Evolutionary conservation across 257 asterid species (phyloP).

Genomic region (Perilla frutescens): DNA sequence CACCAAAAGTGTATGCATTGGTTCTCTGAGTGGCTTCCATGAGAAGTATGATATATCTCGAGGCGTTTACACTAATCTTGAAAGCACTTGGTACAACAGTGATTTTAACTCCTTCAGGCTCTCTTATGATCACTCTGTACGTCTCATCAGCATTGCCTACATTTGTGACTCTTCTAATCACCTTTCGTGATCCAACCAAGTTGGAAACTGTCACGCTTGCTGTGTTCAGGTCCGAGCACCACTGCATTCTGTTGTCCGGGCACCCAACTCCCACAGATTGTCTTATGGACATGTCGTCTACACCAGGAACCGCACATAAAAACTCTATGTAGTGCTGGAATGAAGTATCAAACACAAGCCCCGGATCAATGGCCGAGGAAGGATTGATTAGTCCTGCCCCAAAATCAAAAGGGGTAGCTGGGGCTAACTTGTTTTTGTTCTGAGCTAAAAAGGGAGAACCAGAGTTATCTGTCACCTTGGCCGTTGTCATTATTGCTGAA

Average conservation of each 20-base stretch:
- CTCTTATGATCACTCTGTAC: constrained; percentile 52
- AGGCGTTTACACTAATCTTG: constrained; percentile 52
- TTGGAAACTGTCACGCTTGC: constrained; percentile 67
- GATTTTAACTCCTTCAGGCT: constrained; percentile 61
- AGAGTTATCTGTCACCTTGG: constrained; percentile 44
- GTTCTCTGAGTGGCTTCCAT: constrained; percentile 54
- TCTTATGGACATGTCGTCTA: constrained; percentile 59
- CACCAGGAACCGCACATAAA: constrained; percentile 71
- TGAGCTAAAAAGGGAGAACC: constrained; percentile 59
- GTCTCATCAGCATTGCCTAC: constrained; percentile 57
- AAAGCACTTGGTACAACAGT: constrained; percentile 46
- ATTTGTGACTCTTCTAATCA: constrained; percentile 55
- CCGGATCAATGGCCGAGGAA: constrained; percentile 66
- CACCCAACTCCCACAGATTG: constrained; percentile 57
- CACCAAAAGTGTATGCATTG: constrained; percentile 57
- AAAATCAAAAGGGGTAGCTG: constrained; percentile 67
- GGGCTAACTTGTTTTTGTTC: constrained; percentile 41
- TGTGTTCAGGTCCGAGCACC: constrained; percentile 73
- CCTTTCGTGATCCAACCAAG: constrained; percentile 63
- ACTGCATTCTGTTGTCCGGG: constrained; percentile 40
- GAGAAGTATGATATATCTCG: constrained; percentile 48
- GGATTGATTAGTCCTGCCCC: constrained; percentile 72
- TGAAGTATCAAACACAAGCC: constrained; percentile 54
- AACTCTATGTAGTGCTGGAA: constrained; percentile 59
- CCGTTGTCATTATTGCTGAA: constrained; percentile 79